A percentile compares a stretch with the other conserved stretches of the same genome.
phyloP scores from a whole-genome alignment of 345 rosid genomes.

The Citrus glauca region DNA sequence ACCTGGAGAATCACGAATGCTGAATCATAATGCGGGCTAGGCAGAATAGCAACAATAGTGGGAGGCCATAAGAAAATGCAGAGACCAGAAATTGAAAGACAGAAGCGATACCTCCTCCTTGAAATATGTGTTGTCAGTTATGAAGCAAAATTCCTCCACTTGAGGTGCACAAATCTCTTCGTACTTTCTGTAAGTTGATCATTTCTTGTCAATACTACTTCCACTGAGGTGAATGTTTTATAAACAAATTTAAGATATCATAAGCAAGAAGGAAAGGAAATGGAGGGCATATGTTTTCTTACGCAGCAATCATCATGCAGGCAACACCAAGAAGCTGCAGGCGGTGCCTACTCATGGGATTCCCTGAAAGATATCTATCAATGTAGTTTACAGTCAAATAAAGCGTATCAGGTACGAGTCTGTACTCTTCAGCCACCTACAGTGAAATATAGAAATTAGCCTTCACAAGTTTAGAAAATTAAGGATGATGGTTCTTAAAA shows the following conservation, averaged over 20 bases:
- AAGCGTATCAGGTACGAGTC: conserved; percentile 85
- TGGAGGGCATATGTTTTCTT: conserved; percentile 23
- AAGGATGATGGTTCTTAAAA: background rate
- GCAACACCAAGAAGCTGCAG: conserved; percentile 91
- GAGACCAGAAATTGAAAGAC: background rate
- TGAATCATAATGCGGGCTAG: background rate
- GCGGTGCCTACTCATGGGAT: conserved; percentile 65
- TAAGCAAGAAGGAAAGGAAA: background rate
- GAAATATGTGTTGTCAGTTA: conserved; percentile 89
- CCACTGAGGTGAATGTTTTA: background rate
- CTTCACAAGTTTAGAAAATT: background rate
- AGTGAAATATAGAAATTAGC: conserved; percentile 15
- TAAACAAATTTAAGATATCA: background rate
- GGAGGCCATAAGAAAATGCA: background rate
- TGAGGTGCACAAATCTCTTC: conserved; percentile 93
- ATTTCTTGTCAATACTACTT: conserved; percentile 12
- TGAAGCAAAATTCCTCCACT: conserved; percentile 91
- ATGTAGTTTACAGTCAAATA: conserved; percentile 80
- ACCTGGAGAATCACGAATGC: conserved; percentile 36
- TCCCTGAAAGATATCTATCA: conserved; percentile 93
- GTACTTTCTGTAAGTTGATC: conserved; percentile 55
- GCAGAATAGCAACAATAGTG: background rate
- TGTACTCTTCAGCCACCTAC: conserved; percentile 97
- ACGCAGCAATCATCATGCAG: conserved; percentile 96
- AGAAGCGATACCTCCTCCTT: conserved; percentile 61